These are phyloP conservation scores for Glebionis coronaria DNA, from an alignment of 129 eudicot genomes.

Conservation along the genomic window DNA sequence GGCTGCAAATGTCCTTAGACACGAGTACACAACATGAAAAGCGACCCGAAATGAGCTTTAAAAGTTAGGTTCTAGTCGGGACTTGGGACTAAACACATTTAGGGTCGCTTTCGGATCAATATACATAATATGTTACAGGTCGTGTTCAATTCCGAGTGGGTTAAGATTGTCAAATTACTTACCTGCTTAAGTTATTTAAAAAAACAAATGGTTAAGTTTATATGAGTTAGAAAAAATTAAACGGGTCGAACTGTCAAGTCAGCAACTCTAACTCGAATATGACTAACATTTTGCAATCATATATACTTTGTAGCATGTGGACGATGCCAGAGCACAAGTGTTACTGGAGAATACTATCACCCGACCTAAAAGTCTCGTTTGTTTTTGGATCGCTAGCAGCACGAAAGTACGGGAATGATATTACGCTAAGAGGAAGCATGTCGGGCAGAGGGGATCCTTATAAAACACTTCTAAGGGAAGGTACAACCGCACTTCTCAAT, in stretches of 20 bases:
- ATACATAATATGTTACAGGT: too few species aligned
- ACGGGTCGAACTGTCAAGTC: not conserved
- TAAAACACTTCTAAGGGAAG: constrained; percentile 76
- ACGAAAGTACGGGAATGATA: constrained; percentile 56
- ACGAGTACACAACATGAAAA: too few species aligned
- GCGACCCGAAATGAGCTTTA: too few species aligned
- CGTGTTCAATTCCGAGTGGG: too few species aligned
- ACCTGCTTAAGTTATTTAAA: too few species aligned
- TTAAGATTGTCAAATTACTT: too few species aligned
- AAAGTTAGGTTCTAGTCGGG: not conserved
- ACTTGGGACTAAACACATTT: not conserved
- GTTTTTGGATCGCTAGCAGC: constrained; percentile 76
- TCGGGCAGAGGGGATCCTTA: constrained; percentile 75
- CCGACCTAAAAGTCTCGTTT: constrained; percentile 63
- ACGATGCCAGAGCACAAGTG: constrained; percentile 70
- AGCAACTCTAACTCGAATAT: not conserved
- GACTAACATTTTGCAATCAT: not conserved
- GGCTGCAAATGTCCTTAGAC: too few species aligned
- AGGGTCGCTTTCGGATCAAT: not conserved
- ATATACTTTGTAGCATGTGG: constrained; percentile 47
- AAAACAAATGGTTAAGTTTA: too few species aligned
- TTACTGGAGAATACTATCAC: constrained; percentile 66
- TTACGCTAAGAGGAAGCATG: constrained; percentile 57
- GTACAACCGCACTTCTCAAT: constrained; percentile 76
- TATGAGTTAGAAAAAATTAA: too few species aligned